Conservation (phyloP, 2,329 filamentous ascomycete genomes). For the Cercospora berteroae region DNA sequence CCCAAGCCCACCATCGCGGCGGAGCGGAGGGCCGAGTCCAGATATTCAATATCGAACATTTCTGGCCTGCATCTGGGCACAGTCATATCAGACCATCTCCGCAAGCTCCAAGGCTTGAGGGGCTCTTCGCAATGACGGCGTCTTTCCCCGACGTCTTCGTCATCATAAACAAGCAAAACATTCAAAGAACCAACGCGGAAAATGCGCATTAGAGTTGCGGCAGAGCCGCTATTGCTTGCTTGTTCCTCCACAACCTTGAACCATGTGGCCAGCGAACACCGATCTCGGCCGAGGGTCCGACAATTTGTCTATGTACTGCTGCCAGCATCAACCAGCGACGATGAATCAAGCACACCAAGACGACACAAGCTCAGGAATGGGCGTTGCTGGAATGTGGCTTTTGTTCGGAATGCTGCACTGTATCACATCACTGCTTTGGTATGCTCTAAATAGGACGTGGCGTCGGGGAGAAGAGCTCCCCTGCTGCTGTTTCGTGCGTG, state of each 20-base stretch:
- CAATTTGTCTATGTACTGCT: not conserved
- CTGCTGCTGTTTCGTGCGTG: not conserved
- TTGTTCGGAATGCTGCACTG: not conserved
- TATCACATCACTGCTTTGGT: not conserved
- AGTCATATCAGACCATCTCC: not conserved
- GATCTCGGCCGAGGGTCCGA: not conserved
- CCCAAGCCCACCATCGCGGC: not conserved
- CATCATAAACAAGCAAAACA: not conserved
- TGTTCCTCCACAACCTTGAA: not conserved
- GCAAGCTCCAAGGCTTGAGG: not conserved
- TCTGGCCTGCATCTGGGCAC: not conserved
- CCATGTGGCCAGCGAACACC: not conserved
- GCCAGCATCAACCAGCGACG: not conserved
- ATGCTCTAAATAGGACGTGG: not conserved
- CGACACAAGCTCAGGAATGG: not conserved
- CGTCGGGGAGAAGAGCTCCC: not conserved
- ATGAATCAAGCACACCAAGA: constrained; percentile 6
- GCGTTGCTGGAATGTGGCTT: not conserved
- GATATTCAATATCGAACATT: not conserved
- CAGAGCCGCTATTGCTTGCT: constrained; percentile 1
- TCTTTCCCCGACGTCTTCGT: not conserved
- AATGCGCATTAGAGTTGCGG: not conserved
- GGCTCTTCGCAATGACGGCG: not conserved
- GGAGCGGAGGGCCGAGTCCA: not conserved
- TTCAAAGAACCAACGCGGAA: not conserved